Conservation (phyloP, 2,329 filamentous ascomycete species). For the Nakataea oryzae region DNA sequence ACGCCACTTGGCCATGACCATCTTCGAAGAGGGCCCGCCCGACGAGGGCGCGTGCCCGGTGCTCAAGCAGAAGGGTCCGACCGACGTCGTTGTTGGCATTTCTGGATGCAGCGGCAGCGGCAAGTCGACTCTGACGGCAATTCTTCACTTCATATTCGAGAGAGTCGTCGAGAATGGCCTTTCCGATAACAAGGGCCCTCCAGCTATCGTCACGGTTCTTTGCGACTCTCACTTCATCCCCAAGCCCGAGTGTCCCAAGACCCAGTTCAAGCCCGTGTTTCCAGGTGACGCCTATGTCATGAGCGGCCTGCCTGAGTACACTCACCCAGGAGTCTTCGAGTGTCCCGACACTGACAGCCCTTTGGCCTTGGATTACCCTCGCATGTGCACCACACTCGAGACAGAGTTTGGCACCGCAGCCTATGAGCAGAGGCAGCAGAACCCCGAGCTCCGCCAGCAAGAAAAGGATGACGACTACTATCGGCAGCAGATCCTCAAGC, state of each 20-base stretch:
- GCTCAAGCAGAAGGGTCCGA: background rate
- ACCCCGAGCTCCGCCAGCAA: background rate
- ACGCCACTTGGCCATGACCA: background rate
- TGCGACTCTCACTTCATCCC: conserved; percentile 9
- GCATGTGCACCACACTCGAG: background rate
- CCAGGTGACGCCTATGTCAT: background rate
- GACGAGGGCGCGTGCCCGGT: background rate
- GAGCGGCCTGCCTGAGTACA: background rate
- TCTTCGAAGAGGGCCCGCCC: background rate
- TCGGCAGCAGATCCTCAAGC: background rate
- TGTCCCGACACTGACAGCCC: background rate
- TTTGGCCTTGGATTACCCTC: background rate
- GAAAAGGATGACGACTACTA: background rate
- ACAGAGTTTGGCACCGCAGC: background rate
- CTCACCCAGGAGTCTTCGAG: background rate
- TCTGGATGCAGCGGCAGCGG: background rate
- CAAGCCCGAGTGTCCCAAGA: conserved; percentile 5
- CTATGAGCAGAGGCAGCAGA: background rate
- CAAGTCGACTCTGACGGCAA: conserved; percentile 1
- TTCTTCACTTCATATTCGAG: background rate
- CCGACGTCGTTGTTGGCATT: background rate
- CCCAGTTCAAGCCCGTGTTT: conserved; percentile 2
- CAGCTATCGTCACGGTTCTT: background rate
- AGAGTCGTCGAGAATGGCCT: background rate
- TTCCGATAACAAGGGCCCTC: background rate